These are phyloP conservation scores for Chaetomium sp. DNA, from an alignment of 2,329 filamentous ascomycete species.

Conservation along the genomic window DNA sequence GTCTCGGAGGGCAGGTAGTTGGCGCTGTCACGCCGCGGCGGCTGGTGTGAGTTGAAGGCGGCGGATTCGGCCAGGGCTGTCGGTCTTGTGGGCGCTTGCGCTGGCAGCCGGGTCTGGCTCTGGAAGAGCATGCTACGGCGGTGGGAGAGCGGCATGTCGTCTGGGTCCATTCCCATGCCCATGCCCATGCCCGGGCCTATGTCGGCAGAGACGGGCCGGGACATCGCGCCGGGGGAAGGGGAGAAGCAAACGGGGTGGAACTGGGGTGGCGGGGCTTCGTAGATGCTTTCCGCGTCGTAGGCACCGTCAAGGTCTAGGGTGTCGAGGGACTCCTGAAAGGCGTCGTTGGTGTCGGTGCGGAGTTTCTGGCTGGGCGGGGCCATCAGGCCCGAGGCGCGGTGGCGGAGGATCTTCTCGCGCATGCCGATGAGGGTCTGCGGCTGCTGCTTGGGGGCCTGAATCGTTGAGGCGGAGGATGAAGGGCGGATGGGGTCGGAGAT, in stretches of 20 bases:
- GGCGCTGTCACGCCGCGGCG: constrained; percentile 37
- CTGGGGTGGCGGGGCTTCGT: background rate
- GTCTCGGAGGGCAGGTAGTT: constrained; percentile 29
- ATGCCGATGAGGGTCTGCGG: constrained; percentile 51
- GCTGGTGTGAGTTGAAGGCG: constrained; percentile 50
- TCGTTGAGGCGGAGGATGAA: constrained; percentile 14
- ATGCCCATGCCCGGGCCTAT: constrained; percentile 30
- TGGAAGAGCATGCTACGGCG: constrained; percentile 57
- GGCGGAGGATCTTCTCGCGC: constrained; percentile 48
- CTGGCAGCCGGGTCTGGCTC: constrained; percentile 29
- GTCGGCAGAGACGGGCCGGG: constrained; percentile 28
- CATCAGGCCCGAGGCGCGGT: constrained; percentile 40
- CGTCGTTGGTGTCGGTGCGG: background rate
- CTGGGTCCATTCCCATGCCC: constrained; percentile 38
- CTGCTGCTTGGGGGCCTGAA: constrained; percentile 21
- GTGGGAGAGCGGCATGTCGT: constrained; percentile 66
- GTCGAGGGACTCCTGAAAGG: constrained; percentile 16
- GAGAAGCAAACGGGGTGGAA: background rate
- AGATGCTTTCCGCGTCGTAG: constrained; percentile 13
- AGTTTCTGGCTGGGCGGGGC: constrained; percentile 12
- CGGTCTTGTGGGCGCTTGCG: constrained; percentile 24
- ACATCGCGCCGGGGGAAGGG: background rate
- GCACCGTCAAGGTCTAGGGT: constrained; percentile 14
- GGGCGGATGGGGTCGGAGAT: background rate
- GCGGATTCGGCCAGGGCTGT: constrained; percentile 14